A percentile compares a stretch with the other conserved stretches of the same genome.
Conservation (phyloP, 2,329 filamentous ascomycete species). For the Cryphonectria carpinicola region DNA sequence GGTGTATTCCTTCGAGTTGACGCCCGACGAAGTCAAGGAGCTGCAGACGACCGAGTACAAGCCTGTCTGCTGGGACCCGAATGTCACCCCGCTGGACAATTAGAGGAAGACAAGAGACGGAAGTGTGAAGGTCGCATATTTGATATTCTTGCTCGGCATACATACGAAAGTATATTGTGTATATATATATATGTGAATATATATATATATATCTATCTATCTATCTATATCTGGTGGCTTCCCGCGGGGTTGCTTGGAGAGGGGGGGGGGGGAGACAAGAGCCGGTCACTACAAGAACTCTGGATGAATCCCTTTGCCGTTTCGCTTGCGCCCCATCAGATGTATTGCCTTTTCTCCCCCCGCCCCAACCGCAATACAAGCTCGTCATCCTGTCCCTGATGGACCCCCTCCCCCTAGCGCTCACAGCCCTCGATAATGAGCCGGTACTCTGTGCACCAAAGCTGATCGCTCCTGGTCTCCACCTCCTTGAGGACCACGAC, state of each 20-base stretch:
- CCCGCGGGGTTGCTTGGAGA: too few species aligned
- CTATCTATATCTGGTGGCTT: too few species aligned
- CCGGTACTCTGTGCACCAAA: background rate
- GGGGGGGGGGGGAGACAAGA: too few species aligned
- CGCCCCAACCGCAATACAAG: background rate
- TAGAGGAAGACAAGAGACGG: background rate
- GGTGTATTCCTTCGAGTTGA: constrained; percentile 60
- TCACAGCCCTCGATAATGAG: background rate
- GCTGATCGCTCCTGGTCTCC: background rate
- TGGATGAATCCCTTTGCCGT: background rate
- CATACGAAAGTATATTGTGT: background rate
- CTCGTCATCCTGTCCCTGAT: too few species aligned
- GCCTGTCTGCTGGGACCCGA: constrained; percentile 62
- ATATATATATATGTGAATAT: background rate
- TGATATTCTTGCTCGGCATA: background rate
- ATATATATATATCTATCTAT: too few species aligned
- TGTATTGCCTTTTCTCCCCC: background rate
- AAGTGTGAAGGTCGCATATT: background rate
- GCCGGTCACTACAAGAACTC: background rate
- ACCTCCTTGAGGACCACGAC: background rate
- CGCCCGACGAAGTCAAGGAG: constrained; percentile 54
- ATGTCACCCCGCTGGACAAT: constrained; percentile 48
- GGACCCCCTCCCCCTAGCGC: background rate
- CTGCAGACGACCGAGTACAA: constrained; percentile 56
- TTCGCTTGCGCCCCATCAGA: background rate